These are phyloP conservation scores for Saururus chinensis DNA, from an alignment of 164 flowering plant species.

Conservation along the genomic window DNA sequence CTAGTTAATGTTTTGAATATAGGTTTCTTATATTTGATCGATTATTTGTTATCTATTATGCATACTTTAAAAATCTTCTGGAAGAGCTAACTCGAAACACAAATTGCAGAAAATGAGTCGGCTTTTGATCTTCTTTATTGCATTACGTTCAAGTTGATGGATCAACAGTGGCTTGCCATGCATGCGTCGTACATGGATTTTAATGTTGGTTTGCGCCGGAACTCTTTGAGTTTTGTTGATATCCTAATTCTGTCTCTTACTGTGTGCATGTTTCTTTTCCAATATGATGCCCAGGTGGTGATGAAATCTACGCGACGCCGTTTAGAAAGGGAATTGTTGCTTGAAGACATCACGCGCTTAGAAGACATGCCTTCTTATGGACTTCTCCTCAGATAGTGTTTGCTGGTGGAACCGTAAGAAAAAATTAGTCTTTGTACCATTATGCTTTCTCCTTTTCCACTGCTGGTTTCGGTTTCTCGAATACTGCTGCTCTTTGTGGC, in stretches of 20 bases:
- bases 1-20: too few relatives aligned
- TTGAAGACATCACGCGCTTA: conserved; percentile 47
- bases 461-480: not conserved
- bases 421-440: not conserved
- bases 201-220: conserved; percentile 13
- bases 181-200: conserved; percentile 30
- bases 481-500: not conserved
- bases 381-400: conserved; percentile 27
- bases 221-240: not conserved
- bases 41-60: too few relatives aligned
- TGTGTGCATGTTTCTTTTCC: not conserved
- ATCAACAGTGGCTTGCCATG: conserved; percentile 33
- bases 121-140: conserved; percentile 29
- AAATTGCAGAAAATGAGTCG: conserved; percentile 19
- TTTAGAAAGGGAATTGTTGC: conserved; percentile 58
- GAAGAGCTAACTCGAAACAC: not conserved
- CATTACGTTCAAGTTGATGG: conserved; percentile 27
- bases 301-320: conserved; percentile 72
- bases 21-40: too few relatives aligned
- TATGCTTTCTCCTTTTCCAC: not conserved
- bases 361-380: conserved; percentile 67
- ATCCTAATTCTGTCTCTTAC: not conserved
- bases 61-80: not conserved
- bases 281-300: conserved; percentile 31
- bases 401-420: not conserved